phyloP scores from a whole-genome alignment of 1,139 yeast species.

The Zygoascus sp. region DNA sequence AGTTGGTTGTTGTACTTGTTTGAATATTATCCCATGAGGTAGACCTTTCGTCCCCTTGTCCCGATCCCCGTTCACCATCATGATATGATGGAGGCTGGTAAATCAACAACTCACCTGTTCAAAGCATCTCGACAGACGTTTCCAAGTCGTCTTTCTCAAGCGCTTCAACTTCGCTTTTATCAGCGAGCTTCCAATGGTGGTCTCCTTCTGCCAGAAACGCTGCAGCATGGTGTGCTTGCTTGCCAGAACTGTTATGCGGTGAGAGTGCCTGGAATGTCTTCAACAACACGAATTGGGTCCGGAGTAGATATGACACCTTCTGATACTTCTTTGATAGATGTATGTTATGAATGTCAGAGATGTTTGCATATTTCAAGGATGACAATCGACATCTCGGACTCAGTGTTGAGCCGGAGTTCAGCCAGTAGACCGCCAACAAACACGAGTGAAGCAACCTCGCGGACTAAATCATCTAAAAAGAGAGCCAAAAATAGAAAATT shows the following conservation, averaged over 20 bases:
- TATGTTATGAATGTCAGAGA: neutral
- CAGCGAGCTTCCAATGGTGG: constrained; percentile 13
- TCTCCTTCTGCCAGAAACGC: constrained; percentile 15
- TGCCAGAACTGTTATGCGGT: constrained; percentile 24
- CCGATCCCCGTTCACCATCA: neutral
- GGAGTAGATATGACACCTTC: neutral
- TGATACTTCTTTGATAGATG: neutral
- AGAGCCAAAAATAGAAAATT: constrained; percentile 21
- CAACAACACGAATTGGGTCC: constrained; percentile 16
- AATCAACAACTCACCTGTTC: constrained; percentile 15
- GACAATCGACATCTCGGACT: neutral
- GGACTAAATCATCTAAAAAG: constrained; percentile 13
- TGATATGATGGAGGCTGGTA: neutral
- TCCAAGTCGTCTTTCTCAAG: constrained; percentile 15
- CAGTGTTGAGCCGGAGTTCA: too few species aligned
- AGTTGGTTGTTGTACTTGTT: too few species aligned
- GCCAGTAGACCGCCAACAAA: too few species aligned
- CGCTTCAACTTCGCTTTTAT: constrained; percentile 15
- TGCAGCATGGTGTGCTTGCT: constrained; percentile 9
- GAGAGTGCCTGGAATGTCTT: constrained; percentile 27
- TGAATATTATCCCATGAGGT: neutral
- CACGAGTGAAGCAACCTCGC: constrained; percentile 6
- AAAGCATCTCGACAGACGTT: constrained; percentile 17
- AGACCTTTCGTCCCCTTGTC: neutral
- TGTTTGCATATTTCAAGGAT: neutral